Evolutionary conservation across 768 basidiomycete species (phyloP), one percentile per base, ranked within the genome.

Genomic region (Suillus bovinus): DNA sequence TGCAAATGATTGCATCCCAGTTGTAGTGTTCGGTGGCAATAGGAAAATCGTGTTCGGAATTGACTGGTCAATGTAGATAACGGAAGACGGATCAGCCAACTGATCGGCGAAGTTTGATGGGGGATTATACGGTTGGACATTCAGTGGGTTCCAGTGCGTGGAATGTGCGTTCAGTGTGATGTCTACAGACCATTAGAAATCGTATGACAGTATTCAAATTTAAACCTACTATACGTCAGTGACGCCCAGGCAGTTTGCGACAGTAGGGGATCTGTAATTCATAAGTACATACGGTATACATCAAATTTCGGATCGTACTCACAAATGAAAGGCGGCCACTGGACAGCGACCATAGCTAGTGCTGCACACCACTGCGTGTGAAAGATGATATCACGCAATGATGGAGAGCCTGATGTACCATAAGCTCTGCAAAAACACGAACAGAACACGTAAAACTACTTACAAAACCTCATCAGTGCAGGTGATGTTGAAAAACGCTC

Each of bases 241-340:
- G 87, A 90, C 17, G 96, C 85, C 96, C 96, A 99, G 1, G 94
- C 88, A 8, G 91, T 89, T 70, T 93, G 89, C 11, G 89, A 85
- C 52, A 97, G 80, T 44, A 98, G 79, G n/a, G 96, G 96, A 76
- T 98, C 95, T 96, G 71, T 41, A 22, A 46, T 44, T 64, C 29
- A 39, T 56, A 17, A 34, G 53, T 4, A 56, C 22, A 24, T 56
- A 27, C 17, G 11, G 27, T 39, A 11, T 56, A 39, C 29, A 41
- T 39, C 55, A 56, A 17, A 24, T 5, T 49, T 61, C 31, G 38
- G 14, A 29, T 29, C 29, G 24, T 42, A 82, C 90, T 67, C 68
- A 95, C 95, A 99, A 63, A 90, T 83, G 74, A 96, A 98, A 17
- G 81, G 80, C 0, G 97, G 96, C 96, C 96, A 99, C 72, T 93